Conservation (phyloP, 805 yeast species). For the Dipodascus geniculatus region DNA sequence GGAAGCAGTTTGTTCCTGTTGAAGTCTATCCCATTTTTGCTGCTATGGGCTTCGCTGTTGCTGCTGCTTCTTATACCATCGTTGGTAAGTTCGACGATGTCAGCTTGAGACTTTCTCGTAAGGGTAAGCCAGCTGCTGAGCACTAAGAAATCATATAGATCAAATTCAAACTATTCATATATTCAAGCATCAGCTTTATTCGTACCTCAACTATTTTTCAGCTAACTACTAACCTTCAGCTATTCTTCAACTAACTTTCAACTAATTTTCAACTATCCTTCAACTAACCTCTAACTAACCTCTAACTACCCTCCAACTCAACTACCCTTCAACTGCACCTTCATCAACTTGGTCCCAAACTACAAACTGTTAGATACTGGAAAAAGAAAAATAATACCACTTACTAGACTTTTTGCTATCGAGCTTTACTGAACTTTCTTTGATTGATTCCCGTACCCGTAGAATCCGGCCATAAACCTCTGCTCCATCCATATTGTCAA, state of each 20-base stretch:
- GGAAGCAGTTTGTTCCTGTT: not conserved
- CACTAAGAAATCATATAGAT: not conserved
- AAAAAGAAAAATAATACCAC: conserved; percentile 5
- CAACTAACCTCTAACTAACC: too few species aligned
- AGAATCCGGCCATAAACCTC: conserved; percentile 18
- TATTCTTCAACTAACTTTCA: not conserved
- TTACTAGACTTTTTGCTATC: conserved; percentile 12
- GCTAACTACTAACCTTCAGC: not conserved
- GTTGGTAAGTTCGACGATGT: conserved; percentile 11
- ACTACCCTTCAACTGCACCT: too few species aligned
- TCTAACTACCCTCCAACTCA: too few species aligned
- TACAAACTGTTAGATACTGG: too few species aligned
- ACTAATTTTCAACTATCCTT: not conserved
- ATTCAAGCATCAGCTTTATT: not conserved
- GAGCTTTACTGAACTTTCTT: conserved; percentile 8
- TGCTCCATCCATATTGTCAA: conserved; percentile 23
- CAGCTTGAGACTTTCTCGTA: not conserved
- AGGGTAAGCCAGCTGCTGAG: not conserved
- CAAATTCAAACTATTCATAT: not conserved
- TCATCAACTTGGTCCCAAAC: conserved; percentile 1
- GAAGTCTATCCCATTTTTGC: conserved; percentile 9
- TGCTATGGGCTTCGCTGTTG: conserved; percentile 19
- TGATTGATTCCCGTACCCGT: conserved; percentile 15
- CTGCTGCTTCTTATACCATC: conserved; percentile 15
- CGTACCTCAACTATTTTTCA: too few species aligned